Percentiles rank a stretch among this genome's conserved stretches.
Conservation (phyloP, 495 filamentous ascomycete genomes). For the Schizothecium vesticola region DNA sequence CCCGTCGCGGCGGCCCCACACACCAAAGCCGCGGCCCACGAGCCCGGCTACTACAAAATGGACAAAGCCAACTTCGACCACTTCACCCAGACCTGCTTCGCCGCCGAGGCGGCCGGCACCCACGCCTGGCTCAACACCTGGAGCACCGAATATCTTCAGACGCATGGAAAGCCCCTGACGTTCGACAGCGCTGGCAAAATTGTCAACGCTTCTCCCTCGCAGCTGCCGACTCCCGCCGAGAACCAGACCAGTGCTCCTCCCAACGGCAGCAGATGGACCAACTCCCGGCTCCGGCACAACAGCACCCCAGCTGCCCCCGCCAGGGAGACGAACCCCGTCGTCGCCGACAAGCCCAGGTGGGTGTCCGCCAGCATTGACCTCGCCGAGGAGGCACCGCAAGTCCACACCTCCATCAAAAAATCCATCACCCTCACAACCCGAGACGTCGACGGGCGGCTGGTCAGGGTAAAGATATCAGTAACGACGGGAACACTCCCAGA, state of each 20-base stretch:
- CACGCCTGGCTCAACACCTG: not conserved
- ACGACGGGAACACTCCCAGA: not conserved
- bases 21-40: too few species aligned
- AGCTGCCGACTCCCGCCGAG: not conserved
- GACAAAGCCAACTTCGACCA: not conserved
- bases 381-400: too few species aligned
- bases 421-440: not conserved
- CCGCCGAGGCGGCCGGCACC: not conserved
- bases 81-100: not conserved
- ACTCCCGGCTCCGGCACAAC: not conserved
- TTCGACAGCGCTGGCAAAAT: not conserved
- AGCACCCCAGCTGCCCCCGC: too few species aligned
- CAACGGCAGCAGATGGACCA: not conserved
- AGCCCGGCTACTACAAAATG: not conserved
- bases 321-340: too few species aligned
- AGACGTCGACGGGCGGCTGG: not conserved
- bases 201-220: not conserved
- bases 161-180: not conserved
- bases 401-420: not conserved
- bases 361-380: too few species aligned
- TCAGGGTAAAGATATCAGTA: not conserved
- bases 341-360: too few species aligned
- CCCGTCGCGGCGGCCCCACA: too few species aligned
- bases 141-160: not conserved
- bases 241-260: not conserved